Conservation (phyloP, 2,329 filamentous ascomycete species). For the Knufia petricola region DNA sequence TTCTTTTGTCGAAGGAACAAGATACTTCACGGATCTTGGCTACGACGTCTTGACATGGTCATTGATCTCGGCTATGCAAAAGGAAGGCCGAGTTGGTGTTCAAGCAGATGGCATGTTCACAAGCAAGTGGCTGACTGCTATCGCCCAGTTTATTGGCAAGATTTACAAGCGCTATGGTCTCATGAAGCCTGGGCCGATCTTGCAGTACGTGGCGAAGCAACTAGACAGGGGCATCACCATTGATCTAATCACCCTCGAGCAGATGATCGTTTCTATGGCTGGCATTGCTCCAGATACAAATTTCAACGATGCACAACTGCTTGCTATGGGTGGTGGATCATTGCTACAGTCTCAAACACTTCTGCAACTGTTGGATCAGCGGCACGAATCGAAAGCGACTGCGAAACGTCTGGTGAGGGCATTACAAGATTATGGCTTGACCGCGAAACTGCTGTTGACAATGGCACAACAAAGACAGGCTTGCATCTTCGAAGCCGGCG, state of each 20-base stretch:
- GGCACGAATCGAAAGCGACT: conserved; percentile 64
- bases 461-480: conserved; percentile 83
- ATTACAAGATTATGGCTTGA: conserved; percentile 66
- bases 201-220: conserved; percentile 84
- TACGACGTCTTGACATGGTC: conserved; percentile 94
- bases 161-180: conserved; percentile 78
- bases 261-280: conserved; percentile 85
- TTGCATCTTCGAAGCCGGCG: conserved; percentile 67
- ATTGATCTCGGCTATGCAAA: conserved; percentile 61
- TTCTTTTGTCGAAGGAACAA: conserved; percentile 85
- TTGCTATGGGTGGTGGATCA: conserved; percentile 80
- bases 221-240: conserved; percentile 74
- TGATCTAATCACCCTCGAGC: conserved; percentile 82
- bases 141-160: conserved; percentile 83
- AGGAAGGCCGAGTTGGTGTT: conserved; percentile 44
- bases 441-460: conserved; percentile 74
- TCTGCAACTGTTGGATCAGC: conserved; percentile 68
- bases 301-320: conserved; percentile 78
- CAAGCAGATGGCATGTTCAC: conserved; percentile 64
- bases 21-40: conserved; percentile 84
- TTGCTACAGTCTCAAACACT: conserved; percentile 71
- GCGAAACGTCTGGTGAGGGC: conserved; percentile 72
- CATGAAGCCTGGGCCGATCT: conserved; percentile 72
- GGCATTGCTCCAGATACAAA: conserved; percentile 80
- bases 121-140: conserved; percentile 81